Evolutionary conservation across 805 yeast genomes (phyloP), one percentile per base, ranked within the genome.

Genomic region (Ogataea neopini): DNA sequence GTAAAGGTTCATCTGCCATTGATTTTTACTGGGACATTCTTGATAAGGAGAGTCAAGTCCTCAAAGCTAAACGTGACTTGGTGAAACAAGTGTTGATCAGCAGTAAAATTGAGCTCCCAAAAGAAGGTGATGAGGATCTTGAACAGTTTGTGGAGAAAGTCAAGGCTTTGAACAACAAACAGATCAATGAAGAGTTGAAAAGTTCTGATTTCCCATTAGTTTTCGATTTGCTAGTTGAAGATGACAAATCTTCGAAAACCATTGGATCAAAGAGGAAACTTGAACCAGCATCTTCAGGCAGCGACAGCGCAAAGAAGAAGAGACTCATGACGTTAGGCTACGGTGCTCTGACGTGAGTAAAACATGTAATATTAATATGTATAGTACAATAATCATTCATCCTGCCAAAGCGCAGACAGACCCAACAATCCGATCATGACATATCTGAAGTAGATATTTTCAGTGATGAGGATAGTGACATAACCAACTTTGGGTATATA

Each of bases 401-500:
- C 73, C 43, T 76, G 74, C 17, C 89, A 61, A 45, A 91, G 64
- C 1, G 96, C 79, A 15, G 89, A 74, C 18, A 92, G 44, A 2
- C 84, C 91, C 69, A 91, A 72, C 25, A 84, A 61, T 0, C 88
- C 97, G 59, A 94, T 68, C 61, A 92, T 69, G 0, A 84, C 85
- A 59, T 79, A 86, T 61, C 89, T 88, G 65, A 90, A 85, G 62
- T 88, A 89, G 48, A 79, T 78, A 62, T 89, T 88, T 62, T 94
- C 99, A 5, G 96, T 88, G 52, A 94, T 80, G 62, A 92, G 78
- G 49, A 94, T 91, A 1, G 99, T 94, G 7, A 90, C 77, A 59
- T 94, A 94, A 0, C 99, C 99, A 14, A 91, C 74, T 59, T 77
- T 80, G 13, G 99, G 99, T 48, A 94, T 71, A 64, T 91, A 94